Evolutionary conservation across 2,329 filamentous ascomycete species (phyloP).

Genomic region (Didymella exigua): DNA sequence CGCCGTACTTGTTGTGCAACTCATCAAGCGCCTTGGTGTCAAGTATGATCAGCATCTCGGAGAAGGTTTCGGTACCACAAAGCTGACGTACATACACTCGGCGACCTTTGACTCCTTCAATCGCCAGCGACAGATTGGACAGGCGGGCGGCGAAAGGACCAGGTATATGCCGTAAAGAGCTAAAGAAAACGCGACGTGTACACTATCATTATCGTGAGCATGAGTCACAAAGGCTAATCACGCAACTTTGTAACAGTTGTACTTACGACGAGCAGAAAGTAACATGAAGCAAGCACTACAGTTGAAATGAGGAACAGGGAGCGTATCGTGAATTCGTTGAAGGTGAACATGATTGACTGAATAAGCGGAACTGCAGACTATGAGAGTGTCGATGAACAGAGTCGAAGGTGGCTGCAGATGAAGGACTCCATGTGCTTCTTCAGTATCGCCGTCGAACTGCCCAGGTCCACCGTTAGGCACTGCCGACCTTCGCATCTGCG

Average conservation of each 20-base stretch:
- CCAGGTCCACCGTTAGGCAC: neutral
- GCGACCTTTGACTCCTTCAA: neutral
- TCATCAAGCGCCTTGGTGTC: neutral
- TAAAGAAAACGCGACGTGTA: neutral
- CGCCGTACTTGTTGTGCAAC: neutral
- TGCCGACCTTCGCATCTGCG: neutral
- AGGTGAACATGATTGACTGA: too few relatives aligned
- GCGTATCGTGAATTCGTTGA: neutral
- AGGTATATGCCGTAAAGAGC: neutral
- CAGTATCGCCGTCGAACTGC: neutral
- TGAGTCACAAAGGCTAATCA: neutral
- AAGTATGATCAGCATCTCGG: neutral
- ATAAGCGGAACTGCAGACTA: too few relatives aligned
- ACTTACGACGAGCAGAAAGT: neutral
- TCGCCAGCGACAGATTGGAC: neutral
- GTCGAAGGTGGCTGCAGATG: neutral
- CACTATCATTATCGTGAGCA: neutral
- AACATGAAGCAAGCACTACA: neutral
- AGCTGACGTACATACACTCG: neutral
- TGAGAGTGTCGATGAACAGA: too few relatives aligned
- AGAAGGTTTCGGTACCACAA: neutral
- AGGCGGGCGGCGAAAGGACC: neutral
- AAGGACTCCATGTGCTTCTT: neutral
- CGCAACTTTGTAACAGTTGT: too few relatives aligned
- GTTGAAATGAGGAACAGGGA: neutral